These are phyloP conservation scores for Dictyostelium capitatum DNA, from an alignment of 78 protist genomes.

Conservation along the genomic window DNA sequence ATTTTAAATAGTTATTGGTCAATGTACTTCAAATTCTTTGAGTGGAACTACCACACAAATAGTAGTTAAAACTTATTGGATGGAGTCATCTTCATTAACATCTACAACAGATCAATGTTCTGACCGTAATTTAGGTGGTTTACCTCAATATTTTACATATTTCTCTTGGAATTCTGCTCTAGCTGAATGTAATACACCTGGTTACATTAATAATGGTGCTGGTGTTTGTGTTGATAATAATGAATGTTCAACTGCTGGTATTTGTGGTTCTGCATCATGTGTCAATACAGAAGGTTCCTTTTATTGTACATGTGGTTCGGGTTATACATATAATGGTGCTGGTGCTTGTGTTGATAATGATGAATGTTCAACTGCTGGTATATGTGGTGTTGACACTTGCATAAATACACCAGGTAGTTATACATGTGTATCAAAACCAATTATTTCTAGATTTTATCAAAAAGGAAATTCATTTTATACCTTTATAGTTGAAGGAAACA, in stretches of 20 bases:
- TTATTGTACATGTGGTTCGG: not conserved
- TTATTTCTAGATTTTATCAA: not conserved
- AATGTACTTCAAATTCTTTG: too few species aligned
- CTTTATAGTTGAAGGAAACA: not conserved
- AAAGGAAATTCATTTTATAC: not conserved
- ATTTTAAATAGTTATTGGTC: too few species aligned
- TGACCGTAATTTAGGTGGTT: too few species aligned
- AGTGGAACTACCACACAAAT: too few species aligned
- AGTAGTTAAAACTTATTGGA: too few species aligned
- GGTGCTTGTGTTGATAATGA: not conserved
- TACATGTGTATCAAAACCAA: not conserved
- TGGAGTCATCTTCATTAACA: too few species aligned
- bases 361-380: not conserved
- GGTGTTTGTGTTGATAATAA: not conserved
- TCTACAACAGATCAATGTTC: too few species aligned
- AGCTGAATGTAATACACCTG: too few species aligned
- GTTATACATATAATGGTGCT: not conserved
- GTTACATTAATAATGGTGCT: not conserved
- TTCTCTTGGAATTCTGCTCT: not conserved
- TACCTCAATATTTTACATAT: too few species aligned
- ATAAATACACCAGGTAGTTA: not conserved
- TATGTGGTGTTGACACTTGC: not conserved
- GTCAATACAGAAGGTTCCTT: not conserved
- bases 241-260: not conserved
- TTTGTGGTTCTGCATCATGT: not conserved